Percentiles rank a stretch among this genome's conserved stretches.
These are phyloP conservation scores for Lycium barbarum DNA, from an alignment of 257 asterid species.

Conservation along the genomic window DNA sequence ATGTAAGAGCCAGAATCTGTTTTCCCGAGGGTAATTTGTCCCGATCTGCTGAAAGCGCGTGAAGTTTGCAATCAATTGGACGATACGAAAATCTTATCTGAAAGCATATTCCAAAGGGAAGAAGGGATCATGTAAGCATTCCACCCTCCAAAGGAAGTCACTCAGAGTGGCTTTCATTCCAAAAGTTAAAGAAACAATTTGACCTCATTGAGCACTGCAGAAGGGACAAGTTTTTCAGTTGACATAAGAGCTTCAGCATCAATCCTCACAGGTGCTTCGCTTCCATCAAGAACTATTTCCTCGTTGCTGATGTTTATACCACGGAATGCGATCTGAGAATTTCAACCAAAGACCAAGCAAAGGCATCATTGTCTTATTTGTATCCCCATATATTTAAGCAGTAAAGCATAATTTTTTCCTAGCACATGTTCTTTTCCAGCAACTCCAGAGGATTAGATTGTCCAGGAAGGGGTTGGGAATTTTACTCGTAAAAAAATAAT, in stretches of 20 bases:
- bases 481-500: background rate
- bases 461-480: background rate
- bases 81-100: constrained; percentile 91
- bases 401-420: background rate
- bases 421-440: constrained; percentile 5
- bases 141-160: background rate
- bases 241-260: constrained; percentile 89
- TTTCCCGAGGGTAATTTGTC: constrained; percentile 95
- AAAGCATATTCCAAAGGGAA: constrained; percentile 35
- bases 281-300: constrained; percentile 85
- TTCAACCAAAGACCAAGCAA: constrained; percentile 38
- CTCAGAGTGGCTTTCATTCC: background rate
- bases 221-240: constrained; percentile 83
- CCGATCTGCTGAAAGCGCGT: constrained; percentile 79
- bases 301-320: constrained; percentile 78
- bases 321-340: constrained; percentile 76
- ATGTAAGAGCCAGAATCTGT: constrained; percentile 73
- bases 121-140: background rate
- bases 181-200: constrained; percentile 29
- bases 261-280: constrained; percentile 90
- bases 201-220: constrained; percentile 86
- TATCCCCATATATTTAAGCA: constrained; percentile 15
- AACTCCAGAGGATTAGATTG: background rate
- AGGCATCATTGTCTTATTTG: constrained; percentile 31
- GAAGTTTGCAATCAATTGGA: constrained; percentile 81